A percentile compares a stretch with the other conserved stretches of the same genome.
phyloP scores from a whole-genome alignment of 441 rosid genomes.

The Daphne laureola region DNA sequence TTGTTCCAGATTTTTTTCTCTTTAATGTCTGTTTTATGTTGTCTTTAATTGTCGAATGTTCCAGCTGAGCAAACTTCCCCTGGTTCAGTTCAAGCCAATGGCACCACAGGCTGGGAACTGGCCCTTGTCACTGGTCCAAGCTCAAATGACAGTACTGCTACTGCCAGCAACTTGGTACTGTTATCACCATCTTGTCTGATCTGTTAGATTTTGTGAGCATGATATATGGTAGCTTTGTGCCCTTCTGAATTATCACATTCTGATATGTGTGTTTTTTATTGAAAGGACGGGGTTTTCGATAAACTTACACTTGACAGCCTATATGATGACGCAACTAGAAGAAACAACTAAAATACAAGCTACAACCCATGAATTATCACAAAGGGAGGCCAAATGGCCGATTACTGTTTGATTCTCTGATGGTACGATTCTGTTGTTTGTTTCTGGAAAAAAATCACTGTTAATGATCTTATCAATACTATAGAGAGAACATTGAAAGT shows the following conservation, averaged over 20 bases:
- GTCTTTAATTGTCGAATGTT: conserved; percentile 15
- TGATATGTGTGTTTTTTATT: background rate
- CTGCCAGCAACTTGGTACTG: conserved; percentile 73
- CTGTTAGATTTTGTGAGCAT: too few species aligned
- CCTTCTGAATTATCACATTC: background rate
- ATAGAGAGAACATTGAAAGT: too few species aligned
- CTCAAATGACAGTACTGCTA: conserved; percentile 55
- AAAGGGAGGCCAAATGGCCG: too few species aligned
- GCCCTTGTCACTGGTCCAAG: conserved; percentile 88
- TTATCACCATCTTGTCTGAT: background rate
- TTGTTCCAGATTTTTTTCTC: background rate
- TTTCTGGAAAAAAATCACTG: too few species aligned
- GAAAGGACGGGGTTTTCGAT: conserved; percentile 91
- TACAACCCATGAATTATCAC: conserved; percentile 70
- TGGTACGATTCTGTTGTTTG: too few species aligned
- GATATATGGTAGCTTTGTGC: too few species aligned
- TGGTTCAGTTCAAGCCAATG: conserved; percentile 34
- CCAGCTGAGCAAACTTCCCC: conserved; percentile 51
- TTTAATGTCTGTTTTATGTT: background rate
- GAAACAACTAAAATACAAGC: conserved; percentile 63
- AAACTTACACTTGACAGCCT: conserved; percentile 87
- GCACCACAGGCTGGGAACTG: conserved; percentile 74
- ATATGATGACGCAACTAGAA: conserved; percentile 90
- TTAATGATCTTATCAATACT: too few species aligned
- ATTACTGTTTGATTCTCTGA: too few species aligned